phyloP scores from a whole-genome alignment of 352 stramenopile species.

The Phytophthora brassicae region DNA sequence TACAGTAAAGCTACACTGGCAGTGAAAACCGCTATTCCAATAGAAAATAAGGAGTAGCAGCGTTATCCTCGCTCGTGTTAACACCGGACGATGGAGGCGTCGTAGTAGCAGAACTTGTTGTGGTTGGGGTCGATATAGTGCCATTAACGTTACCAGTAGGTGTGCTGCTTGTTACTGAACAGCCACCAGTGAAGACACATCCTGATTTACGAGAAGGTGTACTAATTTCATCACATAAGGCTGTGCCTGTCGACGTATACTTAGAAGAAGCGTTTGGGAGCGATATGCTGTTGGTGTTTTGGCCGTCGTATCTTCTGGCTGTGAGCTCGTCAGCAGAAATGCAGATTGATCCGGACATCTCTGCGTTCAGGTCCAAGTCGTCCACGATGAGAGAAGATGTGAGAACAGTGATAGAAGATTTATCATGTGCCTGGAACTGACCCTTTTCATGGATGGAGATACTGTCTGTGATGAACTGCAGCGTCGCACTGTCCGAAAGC shows the following conservation, averaged over 20 bases:
- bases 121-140: slow-evolving; percentile 6
- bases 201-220: slow-evolving; percentile 18
- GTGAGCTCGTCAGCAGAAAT: slow-evolving; percentile 20
- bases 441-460: slow-evolving; percentile 25
- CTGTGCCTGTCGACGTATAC: slow-evolving; percentile 20
- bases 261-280: slow-evolving; percentile 34
- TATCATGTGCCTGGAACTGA: slow-evolving; percentile 26
- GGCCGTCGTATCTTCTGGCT: slow-evolving; percentile 25
- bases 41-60: neutral
- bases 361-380: slow-evolving; percentile 26
- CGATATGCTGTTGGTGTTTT: slow-evolving; percentile 27
- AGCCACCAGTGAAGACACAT: slow-evolving; percentile 18
- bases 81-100: slow-evolving; percentile 12
- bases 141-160: too few relatives aligned
- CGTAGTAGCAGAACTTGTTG: slow-evolving; percentile 1
- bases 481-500: slow-evolving; percentile 19
- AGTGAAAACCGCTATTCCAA: neutral
- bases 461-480: slow-evolving; percentile 27
- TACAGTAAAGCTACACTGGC: neutral
- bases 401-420: slow-evolving; percentile 25
- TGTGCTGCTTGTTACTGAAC: slow-evolving; percentile 3
- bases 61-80: slow-evolving; percentile 19
- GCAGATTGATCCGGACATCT: slow-evolving; percentile 23
- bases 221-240: slow-evolving; percentile 14
- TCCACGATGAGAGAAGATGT: slow-evolving; percentile 19